These are phyloP conservation scores for Geotrichum phurueaensis DNA, from an alignment of 1,139 yeast genomes.

Conservation along the genomic window DNA sequence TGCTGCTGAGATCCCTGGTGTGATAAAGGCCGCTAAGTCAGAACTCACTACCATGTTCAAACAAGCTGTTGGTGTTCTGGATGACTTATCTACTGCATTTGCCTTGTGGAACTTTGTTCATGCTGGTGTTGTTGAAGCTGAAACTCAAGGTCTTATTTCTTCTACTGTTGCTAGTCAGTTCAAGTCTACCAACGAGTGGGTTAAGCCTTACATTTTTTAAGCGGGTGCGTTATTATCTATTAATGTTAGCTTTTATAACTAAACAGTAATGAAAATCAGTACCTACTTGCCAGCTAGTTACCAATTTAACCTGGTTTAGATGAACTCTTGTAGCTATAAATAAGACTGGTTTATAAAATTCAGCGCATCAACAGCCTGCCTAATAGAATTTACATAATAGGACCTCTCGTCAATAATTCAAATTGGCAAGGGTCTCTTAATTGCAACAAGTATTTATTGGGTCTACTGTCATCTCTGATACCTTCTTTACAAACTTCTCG, in stretches of 20 bases:
- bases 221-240: neutral
- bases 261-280: neutral
- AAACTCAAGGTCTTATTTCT: conserved; percentile 36
- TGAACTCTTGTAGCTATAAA: too few relatives aligned
- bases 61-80: conserved; percentile 33
- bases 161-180: conserved; percentile 38
- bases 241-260: neutral
- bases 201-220: conserved; percentile 22
- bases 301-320: neutral
- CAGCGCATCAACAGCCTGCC: too few relatives aligned
- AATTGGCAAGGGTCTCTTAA: neutral
- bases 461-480: neutral
- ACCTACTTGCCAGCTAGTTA: neutral
- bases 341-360: too few relatives aligned
- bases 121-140: conserved; percentile 32
- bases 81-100: conserved; percentile 44
- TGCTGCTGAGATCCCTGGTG: conserved; percentile 18
- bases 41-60: conserved; percentile 26
- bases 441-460: neutral
- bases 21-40: conserved; percentile 20
- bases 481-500: neutral
- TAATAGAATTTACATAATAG: too few relatives aligned
- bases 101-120: conserved; percentile 37
- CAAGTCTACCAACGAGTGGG: conserved; percentile 43
- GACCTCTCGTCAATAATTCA: neutral